Conservation (phyloP, 495 filamentous ascomycete genomes). For the Sphaerosporella brunnea region DNA sequence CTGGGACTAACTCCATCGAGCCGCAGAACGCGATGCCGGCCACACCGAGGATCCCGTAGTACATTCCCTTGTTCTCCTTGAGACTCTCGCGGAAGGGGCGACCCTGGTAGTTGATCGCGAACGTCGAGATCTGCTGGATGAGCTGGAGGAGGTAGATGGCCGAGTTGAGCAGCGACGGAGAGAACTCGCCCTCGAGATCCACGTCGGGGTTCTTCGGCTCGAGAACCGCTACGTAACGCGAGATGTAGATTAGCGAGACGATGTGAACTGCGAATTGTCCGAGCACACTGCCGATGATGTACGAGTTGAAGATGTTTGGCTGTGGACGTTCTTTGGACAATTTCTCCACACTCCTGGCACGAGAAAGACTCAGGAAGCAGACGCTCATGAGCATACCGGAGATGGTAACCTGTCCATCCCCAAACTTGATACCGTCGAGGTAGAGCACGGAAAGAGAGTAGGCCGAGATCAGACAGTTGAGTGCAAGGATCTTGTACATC, state of each 20-base stretch:
- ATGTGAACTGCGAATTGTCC: slow-evolving; percentile 97
- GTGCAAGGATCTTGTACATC: slow-evolving; percentile 99
- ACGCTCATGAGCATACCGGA: slow-evolving; percentile 99
- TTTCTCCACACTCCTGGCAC: slow-evolving; percentile 84
- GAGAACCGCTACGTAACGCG: slow-evolving; percentile 63
- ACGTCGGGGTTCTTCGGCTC: slow-evolving; percentile 57
- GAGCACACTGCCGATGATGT: slow-evolving; percentile 95
- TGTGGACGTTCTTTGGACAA: slow-evolving; percentile 95
- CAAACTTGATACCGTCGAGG: slow-evolving; percentile 97
- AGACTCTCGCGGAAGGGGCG: slow-evolving; percentile 93
- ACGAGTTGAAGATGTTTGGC: slow-evolving; percentile 96
- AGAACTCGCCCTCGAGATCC: slow-evolving; percentile 89
- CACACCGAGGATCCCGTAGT: slow-evolving; percentile 80
- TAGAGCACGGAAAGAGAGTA: slow-evolving; percentile 96
- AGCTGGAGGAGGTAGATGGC: slow-evolving; percentile 96
- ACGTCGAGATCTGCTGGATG: slow-evolving; percentile 98
- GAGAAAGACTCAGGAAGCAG: slow-evolving; percentile 92
- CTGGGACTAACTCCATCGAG: slow-evolving; percentile 88
- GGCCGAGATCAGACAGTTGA: slow-evolving; percentile 96
- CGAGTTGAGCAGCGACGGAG: slow-evolving; percentile 84
- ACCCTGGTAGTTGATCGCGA: slow-evolving; percentile 98
- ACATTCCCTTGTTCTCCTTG: slow-evolving; percentile 93
- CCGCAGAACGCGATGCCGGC: slow-evolving; percentile 84
- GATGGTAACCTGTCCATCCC: slow-evolving; percentile 95
- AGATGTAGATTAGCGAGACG: slow-evolving; percentile 82